phyloP scores from a whole-genome alignment of 202 grass and related monocot species.

The Setaria viridis region DNA sequence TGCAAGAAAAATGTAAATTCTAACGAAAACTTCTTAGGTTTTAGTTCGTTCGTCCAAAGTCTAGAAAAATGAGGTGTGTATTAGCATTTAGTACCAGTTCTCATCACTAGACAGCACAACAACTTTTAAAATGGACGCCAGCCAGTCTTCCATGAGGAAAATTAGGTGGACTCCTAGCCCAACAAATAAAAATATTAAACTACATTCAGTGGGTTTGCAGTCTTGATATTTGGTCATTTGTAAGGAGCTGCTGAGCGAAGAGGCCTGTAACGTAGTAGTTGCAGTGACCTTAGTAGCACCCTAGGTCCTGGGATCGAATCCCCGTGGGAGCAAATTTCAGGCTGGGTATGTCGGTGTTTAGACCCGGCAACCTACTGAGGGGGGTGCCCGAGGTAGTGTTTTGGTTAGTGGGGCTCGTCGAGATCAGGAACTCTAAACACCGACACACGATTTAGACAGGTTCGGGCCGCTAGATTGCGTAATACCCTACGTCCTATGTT shows the following conservation, averaged over 20 bases:
- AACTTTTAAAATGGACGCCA: not conserved
- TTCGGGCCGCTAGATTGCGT: no score
- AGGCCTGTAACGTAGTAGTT: no score
- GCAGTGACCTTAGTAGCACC: no score
- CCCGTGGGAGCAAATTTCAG: no score
- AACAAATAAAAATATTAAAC: not conserved
- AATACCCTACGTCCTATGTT: no score
- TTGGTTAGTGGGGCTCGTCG: no score
- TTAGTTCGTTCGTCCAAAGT: not conserved
- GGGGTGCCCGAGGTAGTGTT: no score
- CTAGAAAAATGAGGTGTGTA: not conserved
- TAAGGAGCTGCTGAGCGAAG: not conserved
- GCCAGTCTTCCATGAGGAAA: not conserved
- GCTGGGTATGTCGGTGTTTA: no score
- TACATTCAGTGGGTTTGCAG: not conserved
- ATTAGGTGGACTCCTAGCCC: not conserved
- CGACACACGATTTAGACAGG: no score
- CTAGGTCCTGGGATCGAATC: no score
- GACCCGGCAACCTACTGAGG: no score
- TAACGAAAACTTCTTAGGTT: not conserved
- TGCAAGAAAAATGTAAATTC: slow-evolving; percentile 29
- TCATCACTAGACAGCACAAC: slow-evolving; percentile 31
- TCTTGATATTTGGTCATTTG: slow-evolving; percentile 6
- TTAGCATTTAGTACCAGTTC: slow-evolving; percentile 10
- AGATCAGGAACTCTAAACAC: no score